Evolutionary conservation across 768 basidiomycete genomes (phyloP).

Genomic region (Rossbeevera mucosa): DNA sequence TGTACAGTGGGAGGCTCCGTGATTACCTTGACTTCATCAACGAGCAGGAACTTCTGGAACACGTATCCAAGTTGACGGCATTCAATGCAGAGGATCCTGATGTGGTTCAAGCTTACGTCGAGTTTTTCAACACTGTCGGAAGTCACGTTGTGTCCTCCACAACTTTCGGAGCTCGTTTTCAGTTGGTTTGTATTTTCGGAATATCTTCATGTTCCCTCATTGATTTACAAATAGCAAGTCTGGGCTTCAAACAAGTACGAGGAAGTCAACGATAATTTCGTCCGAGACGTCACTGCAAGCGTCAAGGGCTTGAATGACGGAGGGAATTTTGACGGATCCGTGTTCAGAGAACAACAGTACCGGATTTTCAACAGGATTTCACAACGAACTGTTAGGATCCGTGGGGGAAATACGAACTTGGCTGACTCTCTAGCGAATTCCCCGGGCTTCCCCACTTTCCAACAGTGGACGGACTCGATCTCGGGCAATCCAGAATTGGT

Average conservation of each 20-base stretch:
- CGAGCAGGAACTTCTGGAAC: constrained; percentile 3
- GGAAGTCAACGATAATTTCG: constrained; percentile 4
- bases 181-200: neutral
- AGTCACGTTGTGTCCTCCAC: constrained; percentile 2
- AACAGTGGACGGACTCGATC: constrained; percentile 1
- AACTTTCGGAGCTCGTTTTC: constrained; percentile 3
- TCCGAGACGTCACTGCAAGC: constrained; percentile 5
- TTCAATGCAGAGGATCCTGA: constrained; percentile 1
- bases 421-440: neutral
- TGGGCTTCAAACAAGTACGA: constrained; percentile 8
- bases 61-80: neutral
- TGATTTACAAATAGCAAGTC: constrained; percentile 1
- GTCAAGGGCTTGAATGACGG: constrained; percentile 7
- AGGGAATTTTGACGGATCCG: neutral
- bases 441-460: neutral
- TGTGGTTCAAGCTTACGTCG: constrained; percentile 1
- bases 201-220: too few species aligned
- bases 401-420: neutral
- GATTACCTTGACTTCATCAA: constrained; percentile 4
- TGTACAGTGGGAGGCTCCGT: constrained; percentile 1
- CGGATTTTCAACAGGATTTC: constrained; percentile 2
- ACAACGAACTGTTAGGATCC: constrained; percentile 5
- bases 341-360: constrained; percentile 1
- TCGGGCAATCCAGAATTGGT: neutral
- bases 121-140: constrained; percentile 6